Evolutionary conservation across 257 asterid species (phyloP), one percentile per base, ranked within the genome.

Genomic region (Leptodermis oblonga): DNA sequence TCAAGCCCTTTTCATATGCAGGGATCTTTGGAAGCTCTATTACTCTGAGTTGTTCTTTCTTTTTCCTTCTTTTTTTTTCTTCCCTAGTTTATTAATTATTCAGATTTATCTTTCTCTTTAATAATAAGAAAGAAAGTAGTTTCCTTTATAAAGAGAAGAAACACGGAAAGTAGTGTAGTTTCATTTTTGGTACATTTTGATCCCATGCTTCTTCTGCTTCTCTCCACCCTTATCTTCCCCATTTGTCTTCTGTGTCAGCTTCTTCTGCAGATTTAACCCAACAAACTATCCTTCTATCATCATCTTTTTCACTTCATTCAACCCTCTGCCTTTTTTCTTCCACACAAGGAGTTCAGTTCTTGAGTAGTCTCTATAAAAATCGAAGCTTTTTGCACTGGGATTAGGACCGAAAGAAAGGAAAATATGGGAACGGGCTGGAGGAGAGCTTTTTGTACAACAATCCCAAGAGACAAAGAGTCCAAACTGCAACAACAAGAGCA

Each of bases 391-490:
- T 55, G 66, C 36, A 23, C 4, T 39, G 37, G 30, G 14, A n/a
- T n/a, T 1, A 34, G 39, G 39, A 2, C 3, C 6, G 3, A 34
- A 34, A 6, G 39, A 22, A n/a, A 17, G 1, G 6, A 2, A 22
- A 45, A 77, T 73, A 92, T 86, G 96, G 98, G 95, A 15, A 86
- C 85, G 18, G 94, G 96, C 15, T 92, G 98, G 98, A 88, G 96
- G 73, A 92, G 81, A 78, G 97, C 96, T 26, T 92, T 92, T 71
- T 92, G 98, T 82, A 86, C 82, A 15, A 82, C 93, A 25, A 72
- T 86, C 54, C 77, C 89, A 3, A 82, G 83, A 77, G 91, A 88
- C 25, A 78, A 77, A 75, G 81, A 82, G 18, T 28, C 73, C 58
- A 69, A 46, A 14, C 52, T 70, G 39, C 75, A 52, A 51, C 68